Percentiles rank a stretch among this genome's conserved stretches.
Evolutionary conservation across 345 rosid genomes (phyloP).

Genomic region (Aurinia saxatilis): DNA sequence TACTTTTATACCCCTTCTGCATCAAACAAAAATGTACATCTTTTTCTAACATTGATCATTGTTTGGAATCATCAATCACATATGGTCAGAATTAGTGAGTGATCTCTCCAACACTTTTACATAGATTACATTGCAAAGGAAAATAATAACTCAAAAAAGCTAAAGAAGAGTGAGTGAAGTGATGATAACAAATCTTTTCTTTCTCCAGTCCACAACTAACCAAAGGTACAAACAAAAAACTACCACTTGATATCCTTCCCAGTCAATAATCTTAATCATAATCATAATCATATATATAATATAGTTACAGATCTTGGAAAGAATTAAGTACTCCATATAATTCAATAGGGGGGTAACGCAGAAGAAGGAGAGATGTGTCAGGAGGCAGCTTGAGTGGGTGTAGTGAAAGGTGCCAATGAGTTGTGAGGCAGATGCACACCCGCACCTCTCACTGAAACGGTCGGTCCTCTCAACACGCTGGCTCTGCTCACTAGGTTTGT

Average conservation of each 20-base stretch:
- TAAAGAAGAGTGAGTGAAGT: no score
- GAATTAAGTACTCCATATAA: neutral
- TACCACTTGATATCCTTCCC: neutral
- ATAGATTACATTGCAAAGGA: no score
- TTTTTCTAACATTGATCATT: no score
- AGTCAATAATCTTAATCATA: neutral
- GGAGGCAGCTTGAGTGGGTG: constrained; percentile 37
- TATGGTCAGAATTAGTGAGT: no score
- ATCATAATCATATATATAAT: neutral
- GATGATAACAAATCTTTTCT: neutral
- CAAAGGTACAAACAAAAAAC: neutral
- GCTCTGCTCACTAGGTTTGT: constrained; percentile 53
- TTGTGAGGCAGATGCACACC: constrained; percentile 56
- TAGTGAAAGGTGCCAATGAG: constrained; percentile 52
- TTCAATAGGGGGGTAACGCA: no score
- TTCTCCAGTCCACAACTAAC: neutral
- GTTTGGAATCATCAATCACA: no score
- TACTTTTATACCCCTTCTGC: neutral
- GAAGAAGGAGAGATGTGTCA: neutral
- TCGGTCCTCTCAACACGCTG: constrained; percentile 34
- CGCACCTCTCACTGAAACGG: constrained; percentile 58
- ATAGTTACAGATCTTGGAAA: neutral
- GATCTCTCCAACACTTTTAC: no score
- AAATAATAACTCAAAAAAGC: no score
- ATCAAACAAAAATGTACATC: no score